Percentiles rank a stretch among this genome's conserved stretches.
Conservation (phyloP, 2,329 filamentous ascomycete species). For the Drechslera avenae region DNA sequence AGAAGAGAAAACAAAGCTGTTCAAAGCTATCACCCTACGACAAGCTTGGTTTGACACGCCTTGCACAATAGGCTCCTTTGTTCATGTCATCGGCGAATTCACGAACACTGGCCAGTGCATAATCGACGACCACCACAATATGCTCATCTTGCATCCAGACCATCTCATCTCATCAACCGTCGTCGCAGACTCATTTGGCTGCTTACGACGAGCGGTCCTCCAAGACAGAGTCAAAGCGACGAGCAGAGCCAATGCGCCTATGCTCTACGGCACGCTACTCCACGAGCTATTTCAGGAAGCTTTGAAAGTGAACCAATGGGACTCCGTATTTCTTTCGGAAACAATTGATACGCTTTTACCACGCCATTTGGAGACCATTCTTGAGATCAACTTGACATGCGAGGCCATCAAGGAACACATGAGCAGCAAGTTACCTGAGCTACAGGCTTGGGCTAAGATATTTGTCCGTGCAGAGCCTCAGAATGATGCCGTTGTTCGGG, state of each 20-base stretch:
- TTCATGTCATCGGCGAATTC: slow-evolving; percentile 86
- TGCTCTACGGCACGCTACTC: slow-evolving; percentile 90
- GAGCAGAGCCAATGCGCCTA: slow-evolving; percentile 74
- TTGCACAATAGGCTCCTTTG: slow-evolving; percentile 73
- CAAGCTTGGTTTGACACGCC: slow-evolving; percentile 87
- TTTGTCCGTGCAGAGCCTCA: slow-evolving; percentile 77
- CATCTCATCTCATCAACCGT: slow-evolving; percentile 94
- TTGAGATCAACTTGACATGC: slow-evolving; percentile 79
- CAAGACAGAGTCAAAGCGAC: slow-evolving; percentile 95
- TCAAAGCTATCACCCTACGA: slow-evolving; percentile 74
- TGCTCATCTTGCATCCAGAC: slow-evolving; percentile 91
- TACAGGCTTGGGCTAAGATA: slow-evolving; percentile 80
- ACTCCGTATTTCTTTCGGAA: slow-evolving; percentile 66
- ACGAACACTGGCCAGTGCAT: slow-evolving; percentile 72
- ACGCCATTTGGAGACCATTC: slow-evolving; percentile 85
- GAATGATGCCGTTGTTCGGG: slow-evolving; percentile 75
- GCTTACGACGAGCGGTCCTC: slow-evolving; percentile 85
- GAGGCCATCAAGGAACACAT: slow-evolving; percentile 78
- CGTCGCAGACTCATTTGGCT: slow-evolving; percentile 94
- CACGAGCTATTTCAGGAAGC: slow-evolving; percentile 96
- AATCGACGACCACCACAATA: slow-evolving; percentile 79
- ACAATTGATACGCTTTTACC: slow-evolving; percentile 72
- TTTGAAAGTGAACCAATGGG: slow-evolving; percentile 82
- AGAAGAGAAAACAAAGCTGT: slow-evolving; percentile 70
- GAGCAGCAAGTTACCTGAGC: slow-evolving; percentile 78